These are phyloP conservation scores for Monosporascus sp. DNA, from an alignment of 2,329 filamentous ascomycete species.

Conservation along the genomic window DNA sequence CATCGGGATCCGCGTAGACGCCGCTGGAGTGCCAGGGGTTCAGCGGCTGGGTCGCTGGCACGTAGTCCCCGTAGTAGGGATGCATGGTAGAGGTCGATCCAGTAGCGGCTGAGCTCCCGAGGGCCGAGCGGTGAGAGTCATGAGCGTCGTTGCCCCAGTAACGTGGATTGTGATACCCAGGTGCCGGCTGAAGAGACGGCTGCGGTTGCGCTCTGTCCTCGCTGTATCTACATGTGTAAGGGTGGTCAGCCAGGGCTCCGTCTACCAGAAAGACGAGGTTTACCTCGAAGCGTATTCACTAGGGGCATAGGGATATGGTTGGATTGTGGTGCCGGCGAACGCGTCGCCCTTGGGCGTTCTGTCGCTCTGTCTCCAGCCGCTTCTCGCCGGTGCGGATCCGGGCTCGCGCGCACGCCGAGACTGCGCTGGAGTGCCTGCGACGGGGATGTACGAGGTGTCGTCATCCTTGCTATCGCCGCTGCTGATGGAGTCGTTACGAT, in stretches of 20 bases:
- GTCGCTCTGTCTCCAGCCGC: background rate
- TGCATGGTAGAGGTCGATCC: background rate
- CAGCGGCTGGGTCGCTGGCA: background rate
- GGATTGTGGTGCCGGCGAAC: background rate
- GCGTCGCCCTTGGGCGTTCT: background rate
- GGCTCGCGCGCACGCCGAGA: background rate
- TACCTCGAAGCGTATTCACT: background rate
- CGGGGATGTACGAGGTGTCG: background rate
- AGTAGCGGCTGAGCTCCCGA: background rate
- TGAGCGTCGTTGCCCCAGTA: background rate
- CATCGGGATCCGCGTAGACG: background rate
- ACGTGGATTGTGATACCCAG: background rate
- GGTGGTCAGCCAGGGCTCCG: too few species aligned
- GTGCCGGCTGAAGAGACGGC: background rate
- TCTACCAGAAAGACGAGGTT: too few species aligned
- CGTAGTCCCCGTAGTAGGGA: background rate
- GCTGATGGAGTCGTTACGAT: slow-evolving; percentile 7
- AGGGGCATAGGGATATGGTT: background rate
- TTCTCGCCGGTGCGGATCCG: background rate
- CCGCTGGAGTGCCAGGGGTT: background rate
- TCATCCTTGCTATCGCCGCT: background rate
- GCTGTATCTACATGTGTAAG: background rate
- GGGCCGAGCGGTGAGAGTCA: background rate
- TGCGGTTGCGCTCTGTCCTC: background rate
- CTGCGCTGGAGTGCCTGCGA: background rate